Evolutionary conservation across 164 flowering plant genomes (phyloP).

Genomic region (Brasenia schreberi): DNA sequence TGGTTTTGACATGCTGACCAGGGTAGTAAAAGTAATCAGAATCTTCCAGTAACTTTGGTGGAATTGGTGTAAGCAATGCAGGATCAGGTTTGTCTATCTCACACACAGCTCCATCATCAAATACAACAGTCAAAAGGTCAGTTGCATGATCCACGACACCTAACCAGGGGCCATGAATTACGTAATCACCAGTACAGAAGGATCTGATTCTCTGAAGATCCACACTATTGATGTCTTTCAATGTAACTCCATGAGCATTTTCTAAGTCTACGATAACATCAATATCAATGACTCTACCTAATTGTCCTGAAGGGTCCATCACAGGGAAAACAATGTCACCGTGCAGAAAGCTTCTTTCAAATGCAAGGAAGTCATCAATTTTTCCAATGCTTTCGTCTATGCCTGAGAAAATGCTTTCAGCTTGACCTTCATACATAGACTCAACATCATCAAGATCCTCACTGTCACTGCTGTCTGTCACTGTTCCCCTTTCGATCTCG

Average conservation of each 20-base stretch:
- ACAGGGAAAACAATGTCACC: constrained; percentile 65
- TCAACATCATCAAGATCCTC: constrained; percentile 62
- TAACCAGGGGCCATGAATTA: constrained; percentile 71
- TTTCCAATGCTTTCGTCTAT: constrained; percentile 73
- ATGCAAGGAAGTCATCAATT: constrained; percentile 83
- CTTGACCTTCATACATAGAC: constrained; percentile 50
- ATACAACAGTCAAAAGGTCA: constrained; percentile 46
- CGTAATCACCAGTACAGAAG: constrained; percentile 60
- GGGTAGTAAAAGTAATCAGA: constrained; percentile 62
- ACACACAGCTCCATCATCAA: constrained; percentile 78
- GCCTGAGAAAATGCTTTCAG: constrained; percentile 61
- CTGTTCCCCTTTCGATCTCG: constrained; percentile 60
- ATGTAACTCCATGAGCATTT: constrained; percentile 30
- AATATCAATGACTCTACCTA: constrained; percentile 58
- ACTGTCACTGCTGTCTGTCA: constrained; percentile 56
- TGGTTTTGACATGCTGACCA: constrained; percentile 64
- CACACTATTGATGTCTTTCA: constrained; percentile 43
- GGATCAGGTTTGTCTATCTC: constrained; percentile 33
- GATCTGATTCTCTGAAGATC: constrained; percentile 45
- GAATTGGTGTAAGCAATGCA: constrained; percentile 36
- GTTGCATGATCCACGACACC: constrained; percentile 62
- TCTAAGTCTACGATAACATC: constrained; percentile 66
- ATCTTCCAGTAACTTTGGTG: constrained; percentile 56
- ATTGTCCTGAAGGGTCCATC: constrained; percentile 62
- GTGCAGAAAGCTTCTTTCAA: constrained; percentile 54